A percentile compares a stretch with the other conserved stretches of the same genome.
Evolutionary conservation across 148 eudicot genomes (phyloP).

Genomic region (Beta vulgaris): DNA sequence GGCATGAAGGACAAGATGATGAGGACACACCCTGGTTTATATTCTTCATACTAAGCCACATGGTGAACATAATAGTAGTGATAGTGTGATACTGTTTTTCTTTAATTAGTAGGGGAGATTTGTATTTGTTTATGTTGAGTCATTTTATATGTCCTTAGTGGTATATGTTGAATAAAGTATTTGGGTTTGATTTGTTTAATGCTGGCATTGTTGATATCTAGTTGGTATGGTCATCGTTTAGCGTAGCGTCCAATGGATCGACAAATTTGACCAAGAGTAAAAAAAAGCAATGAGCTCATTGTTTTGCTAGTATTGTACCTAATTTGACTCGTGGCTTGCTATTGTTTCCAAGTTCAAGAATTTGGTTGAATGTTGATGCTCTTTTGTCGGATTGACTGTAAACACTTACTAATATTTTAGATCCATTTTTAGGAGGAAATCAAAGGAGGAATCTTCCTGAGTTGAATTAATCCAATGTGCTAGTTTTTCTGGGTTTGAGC

Average conservation of each 20-base stretch:
- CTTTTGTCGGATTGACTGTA: constrained; percentile 26
- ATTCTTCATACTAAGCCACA: constrained; percentile 29
- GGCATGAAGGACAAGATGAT: constrained; percentile 29
- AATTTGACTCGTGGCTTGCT: constrained; percentile 28
- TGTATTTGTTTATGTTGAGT: constrained; percentile 17
- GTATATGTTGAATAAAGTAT: constrained; percentile 18
- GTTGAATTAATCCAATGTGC: constrained; percentile 35
- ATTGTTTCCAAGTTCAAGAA: constrained; percentile 14
- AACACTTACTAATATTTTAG: constrained; percentile 11
- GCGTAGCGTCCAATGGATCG: constrained; percentile 32
- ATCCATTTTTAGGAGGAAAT: constrained; percentile 26
- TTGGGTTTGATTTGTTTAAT: constrained; percentile 22
- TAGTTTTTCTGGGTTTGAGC: constrained; percentile 36
- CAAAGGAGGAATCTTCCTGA: constrained; percentile 16
- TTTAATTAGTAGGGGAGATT: constrained; percentile 17
- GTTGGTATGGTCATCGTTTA: constrained; percentile 36
- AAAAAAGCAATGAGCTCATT: constrained; percentile 13
- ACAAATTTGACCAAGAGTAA: constrained; percentile 50
- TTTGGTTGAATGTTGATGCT: constrained; percentile 16
- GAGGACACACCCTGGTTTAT: constrained; percentile 33
- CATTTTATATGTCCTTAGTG: constrained; percentile 23
- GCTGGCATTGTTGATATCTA: constrained; percentile 34
- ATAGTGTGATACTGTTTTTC: constrained; percentile 2
- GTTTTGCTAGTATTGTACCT: constrained; percentile 23
- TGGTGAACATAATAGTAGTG: constrained; percentile 22